Evolutionary conservation across 2,329 filamentous ascomycete species (phyloP).

Genomic region (Thermoascus crustaceus): DNA sequence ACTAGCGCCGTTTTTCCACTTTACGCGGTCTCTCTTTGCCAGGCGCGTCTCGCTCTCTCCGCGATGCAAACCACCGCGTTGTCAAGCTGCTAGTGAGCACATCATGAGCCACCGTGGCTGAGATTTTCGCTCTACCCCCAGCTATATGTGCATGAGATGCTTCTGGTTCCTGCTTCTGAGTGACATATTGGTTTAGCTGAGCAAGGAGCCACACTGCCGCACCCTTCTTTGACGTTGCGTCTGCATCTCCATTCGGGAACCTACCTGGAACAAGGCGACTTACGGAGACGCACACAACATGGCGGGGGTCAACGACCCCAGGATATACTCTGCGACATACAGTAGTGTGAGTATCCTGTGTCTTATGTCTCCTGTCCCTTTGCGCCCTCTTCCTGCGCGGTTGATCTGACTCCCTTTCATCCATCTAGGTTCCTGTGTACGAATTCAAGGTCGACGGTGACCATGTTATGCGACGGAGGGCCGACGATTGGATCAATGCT

Average conservation of each 20-base stretch:
- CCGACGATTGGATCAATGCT: slow-evolving; percentile 98
- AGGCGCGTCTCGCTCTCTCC: slow-evolving; percentile 23
- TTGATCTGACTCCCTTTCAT: slow-evolving; percentile 10
- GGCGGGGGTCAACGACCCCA: slow-evolving; percentile 30
- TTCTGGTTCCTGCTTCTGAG: slow-evolving; percentile 9
- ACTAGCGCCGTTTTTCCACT: slow-evolving; percentile 26
- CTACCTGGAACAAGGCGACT: slow-evolving; percentile 14
- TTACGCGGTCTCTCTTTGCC: slow-evolving; percentile 25
- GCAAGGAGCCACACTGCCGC: neutral
- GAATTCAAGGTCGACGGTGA: slow-evolving; percentile 81
- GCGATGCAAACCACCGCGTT: slow-evolving; percentile 19
- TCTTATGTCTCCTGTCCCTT: slow-evolving; percentile 2
- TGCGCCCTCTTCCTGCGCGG: slow-evolving; percentile 2
- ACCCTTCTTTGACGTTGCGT: slow-evolving; percentile 6
- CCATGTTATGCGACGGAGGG: slow-evolving; percentile 91
- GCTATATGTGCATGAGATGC: slow-evolving; percentile 6
- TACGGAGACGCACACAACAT: slow-evolving; percentile 20
- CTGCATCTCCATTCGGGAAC: slow-evolving; percentile 15
- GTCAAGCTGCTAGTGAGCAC: slow-evolving; percentile 17
- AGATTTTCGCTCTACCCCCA: slow-evolving; percentile 9
- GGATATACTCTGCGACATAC: slow-evolving; percentile 58
- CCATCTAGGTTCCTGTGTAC: slow-evolving; percentile 75
- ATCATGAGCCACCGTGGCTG: slow-evolving; percentile 25
- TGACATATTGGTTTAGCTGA: neutral
- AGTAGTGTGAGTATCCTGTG: slow-evolving; percentile 45